Evolutionary conservation across 2,329 filamentous ascomycete species (phyloP).

Genomic region (Phoma herbarum): DNA sequence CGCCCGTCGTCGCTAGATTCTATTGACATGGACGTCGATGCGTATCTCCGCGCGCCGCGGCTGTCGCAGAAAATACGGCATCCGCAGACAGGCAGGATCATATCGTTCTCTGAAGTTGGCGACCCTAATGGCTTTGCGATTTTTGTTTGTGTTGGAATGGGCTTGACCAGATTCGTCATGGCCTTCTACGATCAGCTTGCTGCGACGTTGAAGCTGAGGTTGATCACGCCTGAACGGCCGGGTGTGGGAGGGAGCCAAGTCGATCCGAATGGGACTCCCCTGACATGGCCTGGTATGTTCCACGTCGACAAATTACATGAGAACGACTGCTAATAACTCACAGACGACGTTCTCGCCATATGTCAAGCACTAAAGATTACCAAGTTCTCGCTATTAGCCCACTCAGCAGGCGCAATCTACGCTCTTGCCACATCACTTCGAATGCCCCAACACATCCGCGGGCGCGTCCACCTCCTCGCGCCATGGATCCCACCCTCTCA

Average conservation of each 20-base stretch:
- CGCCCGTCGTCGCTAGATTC: slow-evolving; percentile 83
- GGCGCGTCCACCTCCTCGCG: slow-evolving; percentile 90
- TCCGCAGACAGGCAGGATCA: slow-evolving; percentile 83
- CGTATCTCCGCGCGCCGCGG: slow-evolving; percentile 82
- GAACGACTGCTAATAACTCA: slow-evolving; percentile 32
- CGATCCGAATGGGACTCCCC: slow-evolving; percentile 83
- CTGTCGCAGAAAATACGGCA: slow-evolving; percentile 89
- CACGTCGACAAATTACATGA: slow-evolving; percentile 50
- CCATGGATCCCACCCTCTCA: slow-evolving; percentile 92
- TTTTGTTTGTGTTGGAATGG: slow-evolving; percentile 98
- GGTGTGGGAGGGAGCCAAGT: slow-evolving; percentile 92
- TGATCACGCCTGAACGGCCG: slow-evolving; percentile 93
- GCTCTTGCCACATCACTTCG: slow-evolving; percentile 92
- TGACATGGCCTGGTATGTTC: slow-evolving; percentile 87
- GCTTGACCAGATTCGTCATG: slow-evolving; percentile 91
- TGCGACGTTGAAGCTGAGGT: slow-evolving; percentile 81
- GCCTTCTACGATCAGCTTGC: slow-evolving; percentile 98
- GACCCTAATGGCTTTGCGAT: slow-evolving; percentile 91
- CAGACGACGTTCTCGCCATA: slow-evolving; percentile 88
- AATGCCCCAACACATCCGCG: slow-evolving; percentile 95
- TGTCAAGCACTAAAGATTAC: slow-evolving; percentile 91
- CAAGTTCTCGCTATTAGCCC: slow-evolving; percentile 94
- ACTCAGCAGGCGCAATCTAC: slow-evolving; percentile 98
- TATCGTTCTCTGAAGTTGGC: slow-evolving; percentile 96
- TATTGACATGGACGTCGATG: slow-evolving; percentile 85